Percentiles rank a stretch among this genome's conserved stretches.
phyloP scores from a whole-genome alignment of 305 asterid genomes.

The Plantago lanceolata region DNA sequence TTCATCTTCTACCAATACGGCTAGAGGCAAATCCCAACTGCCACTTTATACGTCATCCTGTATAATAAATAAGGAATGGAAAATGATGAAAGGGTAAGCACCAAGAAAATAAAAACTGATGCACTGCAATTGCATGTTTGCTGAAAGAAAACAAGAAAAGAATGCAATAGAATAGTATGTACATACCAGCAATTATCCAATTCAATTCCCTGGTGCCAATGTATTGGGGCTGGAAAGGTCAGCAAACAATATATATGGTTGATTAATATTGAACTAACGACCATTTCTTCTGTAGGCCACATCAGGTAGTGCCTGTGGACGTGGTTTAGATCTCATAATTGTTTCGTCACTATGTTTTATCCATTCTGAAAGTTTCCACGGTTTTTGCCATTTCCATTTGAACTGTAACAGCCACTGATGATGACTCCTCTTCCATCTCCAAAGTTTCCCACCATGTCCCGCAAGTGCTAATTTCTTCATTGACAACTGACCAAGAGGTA shows the following conservation, averaged over 20 bases:
- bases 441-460: constrained; percentile 89
- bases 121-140: neutral
- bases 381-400: constrained; percentile 99
- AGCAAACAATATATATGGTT: constrained; percentile 33
- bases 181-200: constrained; percentile 41
- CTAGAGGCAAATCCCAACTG: constrained; percentile 36
- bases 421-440: constrained; percentile 99
- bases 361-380: constrained; percentile 95
- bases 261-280: constrained; percentile 41
- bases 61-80: constrained; percentile 13
- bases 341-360: constrained; percentile 96
- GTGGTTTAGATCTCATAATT: constrained; percentile 76
- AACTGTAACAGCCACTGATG: constrained; percentile 98
- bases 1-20: constrained; percentile 36
- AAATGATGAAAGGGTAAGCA: neutral
- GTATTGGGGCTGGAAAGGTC: constrained; percentile 32
- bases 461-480: constrained; percentile 83
- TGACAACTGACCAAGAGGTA: constrained; percentile 81
- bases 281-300: constrained; percentile 65
- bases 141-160: neutral
- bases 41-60: constrained; percentile 39
- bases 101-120: neutral
- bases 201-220: constrained; percentile 32
- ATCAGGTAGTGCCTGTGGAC: constrained; percentile 73
- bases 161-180: neutral